Evolutionary conservation across 1,139 yeast genomes (phyloP), one percentile per base, ranked within the genome.

Genomic region (Sugiyamaella sp.): DNA sequence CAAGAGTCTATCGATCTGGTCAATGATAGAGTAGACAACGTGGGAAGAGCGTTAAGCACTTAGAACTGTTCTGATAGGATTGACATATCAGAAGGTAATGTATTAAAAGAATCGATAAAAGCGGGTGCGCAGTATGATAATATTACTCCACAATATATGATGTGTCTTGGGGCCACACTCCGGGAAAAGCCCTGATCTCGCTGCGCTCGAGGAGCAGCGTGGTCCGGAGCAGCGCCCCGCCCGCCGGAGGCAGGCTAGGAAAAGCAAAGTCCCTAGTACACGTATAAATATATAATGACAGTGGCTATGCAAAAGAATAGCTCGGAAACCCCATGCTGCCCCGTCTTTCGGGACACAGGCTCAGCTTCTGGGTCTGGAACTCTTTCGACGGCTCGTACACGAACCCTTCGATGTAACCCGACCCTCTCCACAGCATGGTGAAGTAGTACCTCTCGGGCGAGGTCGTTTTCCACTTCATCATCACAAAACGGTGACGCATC

Each of bases 311-410:
- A 45, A 46, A 46, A 4, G 50, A 46, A 17, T 14, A 38, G 8
- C 38, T 25, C 12, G 50, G 50, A n/a, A 46, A 46, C 10, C 50
- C 50, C 50, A 46, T 46, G 24, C 39, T 25, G 3, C 50, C 50
- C 17, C 50, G 25, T 14, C 44, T 32, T 24, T 46, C 50, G 27
- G 50, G 44, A n/a, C 43, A 37, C 2, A 46, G 38, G 19, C 25
- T 25, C 20, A 46, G 16, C 27, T 46, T 46, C 38, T 37, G 50
- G 37, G 33, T 46, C 17, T 46, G 50, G 21, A 27, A 46, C 9
- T 46, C 50, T 16, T 46, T 46, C 5, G 25, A 32, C 14, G 41
- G 50, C n/a, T 46, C 50, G 24, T 46, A 46, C 4, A 40, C 50
- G 27, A 38, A 46, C 24, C 50, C 50, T 37, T 46, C 50, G 16